Evolutionary conservation across 176 grass and related monocot species (phyloP).

Genomic region (Tillandsia leiboldiana): DNA sequence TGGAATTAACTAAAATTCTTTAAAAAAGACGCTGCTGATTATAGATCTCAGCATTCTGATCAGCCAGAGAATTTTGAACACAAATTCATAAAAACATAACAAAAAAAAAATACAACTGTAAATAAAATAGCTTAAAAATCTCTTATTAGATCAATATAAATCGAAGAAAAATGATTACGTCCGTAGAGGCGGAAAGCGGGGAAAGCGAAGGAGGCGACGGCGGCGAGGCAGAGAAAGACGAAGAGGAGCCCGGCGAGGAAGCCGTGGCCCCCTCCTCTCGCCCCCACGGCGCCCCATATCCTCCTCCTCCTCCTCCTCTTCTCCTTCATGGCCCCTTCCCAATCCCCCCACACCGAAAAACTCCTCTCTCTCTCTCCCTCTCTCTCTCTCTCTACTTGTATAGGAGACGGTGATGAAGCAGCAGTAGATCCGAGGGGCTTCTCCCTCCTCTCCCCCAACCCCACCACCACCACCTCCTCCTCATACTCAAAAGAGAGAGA

Average conservation of each 20-base stretch:
- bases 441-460: not conserved
- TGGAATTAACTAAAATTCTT: too few species aligned
- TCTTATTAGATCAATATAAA: not conserved
- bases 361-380: not conserved
- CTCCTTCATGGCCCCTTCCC: slow-evolving; percentile 24
- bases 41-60: too few species aligned
- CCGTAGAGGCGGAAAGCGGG: slow-evolving; percentile 15
- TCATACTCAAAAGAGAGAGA: not conserved
- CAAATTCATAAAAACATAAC: too few species aligned
- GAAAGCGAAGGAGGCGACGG: slow-evolving; percentile 1
- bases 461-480: not conserved
- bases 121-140: too few species aligned
- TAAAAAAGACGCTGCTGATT: too few species aligned
- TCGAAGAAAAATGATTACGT: not conserved
- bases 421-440: slow-evolving; percentile 10
- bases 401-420: not conserved
- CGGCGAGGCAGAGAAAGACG: slow-evolving; percentile 15
- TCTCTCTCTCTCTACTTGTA: not conserved
- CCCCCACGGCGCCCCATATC: not conserved
- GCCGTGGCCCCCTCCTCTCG: not conserved
- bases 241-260: not conserved
- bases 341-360: not conserved
- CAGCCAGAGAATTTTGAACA: too few species aligned
- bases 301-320: slow-evolving; percentile 16
- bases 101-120: too few species aligned